phyloP scores from a whole-genome alignment of 768 basidiomycete species.

The Obba rivulosa region DNA sequence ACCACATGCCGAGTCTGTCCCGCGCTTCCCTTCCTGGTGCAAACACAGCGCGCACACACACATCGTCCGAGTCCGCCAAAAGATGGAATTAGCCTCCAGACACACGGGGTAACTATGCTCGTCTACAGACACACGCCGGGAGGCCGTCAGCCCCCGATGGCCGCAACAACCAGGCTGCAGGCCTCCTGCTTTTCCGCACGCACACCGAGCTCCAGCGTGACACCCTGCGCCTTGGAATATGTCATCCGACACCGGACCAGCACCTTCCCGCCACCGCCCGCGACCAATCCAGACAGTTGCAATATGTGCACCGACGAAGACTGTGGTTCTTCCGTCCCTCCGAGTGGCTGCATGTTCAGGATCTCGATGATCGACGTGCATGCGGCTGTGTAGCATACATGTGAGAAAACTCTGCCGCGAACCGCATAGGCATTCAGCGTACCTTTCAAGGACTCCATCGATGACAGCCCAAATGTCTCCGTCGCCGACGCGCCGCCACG shows the following conservation, averaged over 20 bases:
- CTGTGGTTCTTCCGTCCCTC: constrained; percentile 79
- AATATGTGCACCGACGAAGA: constrained; percentile 90
- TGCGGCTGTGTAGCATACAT: constrained; percentile 58
- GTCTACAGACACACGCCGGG: not conserved
- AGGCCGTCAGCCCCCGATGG: constrained; percentile 47
- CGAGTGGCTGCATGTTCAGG: constrained; percentile 94
- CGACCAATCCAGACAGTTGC: constrained; percentile 85
- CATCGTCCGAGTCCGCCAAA: too few species aligned
- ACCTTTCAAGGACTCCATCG: constrained; percentile 95
- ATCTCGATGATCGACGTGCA: constrained; percentile 96
- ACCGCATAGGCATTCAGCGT: constrained; percentile 22
- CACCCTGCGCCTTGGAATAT: constrained; percentile 81
- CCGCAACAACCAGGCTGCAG: constrained; percentile 83
- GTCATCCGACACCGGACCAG: constrained; percentile 95
- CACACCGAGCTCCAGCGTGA: constrained; percentile 87
- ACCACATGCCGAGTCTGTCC: too few species aligned
- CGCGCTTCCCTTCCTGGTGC: too few species aligned
- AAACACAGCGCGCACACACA: too few species aligned
- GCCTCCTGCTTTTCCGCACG: constrained; percentile 88
- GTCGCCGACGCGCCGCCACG: constrained; percentile 71
- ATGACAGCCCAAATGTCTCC: constrained; percentile 90
- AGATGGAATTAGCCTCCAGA: too few species aligned
- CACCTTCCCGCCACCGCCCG: constrained; percentile 94
- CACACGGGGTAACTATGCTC: not conserved
- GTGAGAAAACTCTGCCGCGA: constrained; percentile 16